Evolutionary conservation across 805 yeast species (phyloP).

Genomic region (Kockiozyma suomiensis): DNA sequence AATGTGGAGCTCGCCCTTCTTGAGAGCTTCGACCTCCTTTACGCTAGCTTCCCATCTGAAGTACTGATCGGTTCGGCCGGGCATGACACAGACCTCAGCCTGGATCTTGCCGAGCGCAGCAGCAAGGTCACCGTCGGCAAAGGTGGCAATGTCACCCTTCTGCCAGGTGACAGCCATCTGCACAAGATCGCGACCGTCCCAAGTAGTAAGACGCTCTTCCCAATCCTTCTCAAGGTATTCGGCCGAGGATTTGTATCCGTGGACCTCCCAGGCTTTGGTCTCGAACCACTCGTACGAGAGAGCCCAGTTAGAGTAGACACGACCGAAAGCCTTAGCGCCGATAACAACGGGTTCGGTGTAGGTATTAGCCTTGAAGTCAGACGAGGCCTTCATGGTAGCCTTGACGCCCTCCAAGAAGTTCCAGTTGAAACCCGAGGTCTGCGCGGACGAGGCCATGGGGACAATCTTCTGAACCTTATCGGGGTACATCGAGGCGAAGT

Average conservation of each 20-base stretch:
- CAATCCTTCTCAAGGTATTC: constrained; percentile 29
- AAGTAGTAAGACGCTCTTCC: constrained; percentile 31
- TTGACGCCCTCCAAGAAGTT: constrained; percentile 34
- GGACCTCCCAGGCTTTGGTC: constrained; percentile 31
- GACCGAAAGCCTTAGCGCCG: constrained; percentile 34
- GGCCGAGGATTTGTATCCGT: constrained; percentile 31
- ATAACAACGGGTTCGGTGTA: constrained; percentile 30
- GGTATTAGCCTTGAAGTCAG: constrained; percentile 27
- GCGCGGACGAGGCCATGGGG: constrained; percentile 33
- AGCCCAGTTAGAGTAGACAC: constrained; percentile 35
- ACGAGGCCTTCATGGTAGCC: constrained; percentile 24
- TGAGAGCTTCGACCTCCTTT: constrained; percentile 29
- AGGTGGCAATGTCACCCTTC: constrained; percentile 32
- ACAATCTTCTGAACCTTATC: constrained; percentile 29
- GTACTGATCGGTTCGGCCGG: constrained; percentile 31
- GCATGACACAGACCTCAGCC: constrained; percentile 33
- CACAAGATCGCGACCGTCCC: constrained; percentile 33
- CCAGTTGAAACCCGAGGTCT: constrained; percentile 34
- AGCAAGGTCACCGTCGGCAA: constrained; percentile 29
- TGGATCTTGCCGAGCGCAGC: constrained; percentile 28
- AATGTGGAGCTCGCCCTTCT: constrained; percentile 28
- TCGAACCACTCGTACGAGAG: constrained; percentile 33
- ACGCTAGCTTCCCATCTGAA: constrained; percentile 32
- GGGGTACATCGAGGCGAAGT: constrained; percentile 33
- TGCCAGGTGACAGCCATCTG: constrained; percentile 35